Base-by-base conservation (phyloP, 2,329 filamentous ascomycete genomes). In the Colletotrichum sp. region DNA sequence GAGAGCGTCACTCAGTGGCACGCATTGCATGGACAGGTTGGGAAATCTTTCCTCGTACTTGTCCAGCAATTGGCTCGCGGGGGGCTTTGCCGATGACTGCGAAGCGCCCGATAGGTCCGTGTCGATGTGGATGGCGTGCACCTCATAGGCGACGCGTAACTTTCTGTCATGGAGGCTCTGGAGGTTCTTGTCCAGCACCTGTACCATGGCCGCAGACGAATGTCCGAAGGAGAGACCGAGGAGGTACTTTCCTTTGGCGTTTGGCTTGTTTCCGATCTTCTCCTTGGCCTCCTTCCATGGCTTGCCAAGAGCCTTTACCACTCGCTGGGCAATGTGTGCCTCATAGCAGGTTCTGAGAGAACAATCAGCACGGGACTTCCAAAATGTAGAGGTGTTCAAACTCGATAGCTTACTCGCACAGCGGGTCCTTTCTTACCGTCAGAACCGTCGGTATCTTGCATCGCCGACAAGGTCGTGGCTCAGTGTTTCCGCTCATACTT, bases 191-290 rank as follows among this genome's bases (percentile, higher is more conserved):
- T 95, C 91, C 70, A 99, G 87, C 26, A 98, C 89, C 80, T 96
- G 91, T 34, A 98, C 88, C 58, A 99, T 87, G 16, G 92, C 91
- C 16, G 94, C 89, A 1, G 96, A 99, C 2, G 94, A 97, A 2
- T 94, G 87, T 1, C 97, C 96, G 80, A 95, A 93, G 0, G 96
- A 98, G 3, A 98, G 87, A 8, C 96, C 95, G 24, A 98, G 87
- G 21, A 98, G 87, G 64, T 98, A 90, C 36, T 82, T 81, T 82
- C 85, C 79, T 85, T 36, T 90, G 78, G 55, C 30, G 24, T 67
- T 68, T 82, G 81, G 55, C 16, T 55, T 34, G 15, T 32, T 61
- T n/a, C 57, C 74, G 30, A 74, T 57, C 34, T n/a, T 73, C 34
- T 76, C 71, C 82, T 83, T 13, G 82, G 71, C 86, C 72, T 91